Base-by-base conservation (phyloP, 768 basidiomycete genomes). In the Leccinum ochraceum region DNA sequence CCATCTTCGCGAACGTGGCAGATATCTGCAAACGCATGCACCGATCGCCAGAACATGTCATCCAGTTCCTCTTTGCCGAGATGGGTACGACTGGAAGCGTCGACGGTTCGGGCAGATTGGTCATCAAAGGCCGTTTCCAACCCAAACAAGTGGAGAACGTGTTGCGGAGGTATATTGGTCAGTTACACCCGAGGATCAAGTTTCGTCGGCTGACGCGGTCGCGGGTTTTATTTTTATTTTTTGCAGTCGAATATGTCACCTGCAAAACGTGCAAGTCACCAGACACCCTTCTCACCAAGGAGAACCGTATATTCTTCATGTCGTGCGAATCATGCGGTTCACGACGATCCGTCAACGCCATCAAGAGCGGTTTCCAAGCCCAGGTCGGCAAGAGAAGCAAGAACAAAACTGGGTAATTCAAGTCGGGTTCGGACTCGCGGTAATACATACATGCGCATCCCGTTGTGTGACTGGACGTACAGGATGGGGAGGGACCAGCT, bases 201-300 rank as follows among this genome's bases (percentile, higher is more conserved):
- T 10, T 55, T 20, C 20, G 39, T 49, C 3, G 52, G 46, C 51
- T 60, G 46, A 65, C 51, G 32, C 13, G 11, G n/a, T 44, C 4
- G 26, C 20, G 46, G 11, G 1, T n/a, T n/a, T 3, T n/a, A 30
- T 42, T 42, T 42, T 42, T 34, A 5, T 3, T 9, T 11, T 11
- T 48, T 61, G 13, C 66, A 96, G 95, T 96, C 62, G 95, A 98
- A 79, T 98, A 98, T 76, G 96, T 98, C 62, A 95, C 95, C 42
- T 99, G 97, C 86, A 96, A 97, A 78, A 98, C 95, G 44, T 99
- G 97, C 84, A 99, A 98, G 79, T 98, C 96, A 1, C 93, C 93
- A 50, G 97, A 99, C 75, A 99, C 97, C 3, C 85, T 97, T 20
- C 85, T 99, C 39, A 89, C 90, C 30, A 99, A 98, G 77, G 95